Base-by-base conservation (phyloP, 176 grass and related monocot genomes). In the Oryza officinalis region DNA sequence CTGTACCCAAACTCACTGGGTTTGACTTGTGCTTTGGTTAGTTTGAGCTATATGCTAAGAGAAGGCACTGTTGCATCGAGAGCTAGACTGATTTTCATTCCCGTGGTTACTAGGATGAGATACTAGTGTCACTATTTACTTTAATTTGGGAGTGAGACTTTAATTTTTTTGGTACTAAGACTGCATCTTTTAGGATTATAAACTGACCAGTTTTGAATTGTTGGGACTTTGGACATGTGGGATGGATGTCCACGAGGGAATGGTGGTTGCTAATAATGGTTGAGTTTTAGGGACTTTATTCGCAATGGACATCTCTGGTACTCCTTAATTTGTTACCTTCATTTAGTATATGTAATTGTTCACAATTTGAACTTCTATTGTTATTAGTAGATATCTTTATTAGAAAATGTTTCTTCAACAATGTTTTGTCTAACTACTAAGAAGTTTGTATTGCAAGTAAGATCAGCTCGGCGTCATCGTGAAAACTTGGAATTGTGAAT, bases 21-120 rank as follows among this genome's bases (percentile, higher is more conserved):
- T 10, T 0, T 11, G 43, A n/a, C 8, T 30, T 18, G 9, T 35
- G 77, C 63, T 67, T 67, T 66, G 6, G 26, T 47, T 49, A 8
- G 31, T 44, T 67, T 37, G 60, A 47, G 27, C 63, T 80, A 26
- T 8, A 57, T 13, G 66, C 67, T 40, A 59, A 38, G 9, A 13
- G 44, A n/a, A 13, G n/a, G 18, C 28, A 41, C 43, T 65, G 45
- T 33, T 30, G 23, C 41, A 26, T 72, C 72, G 13, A 50, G 7
- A 65, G 65, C 28, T 10, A 28, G 10, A 17, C 13, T 57, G 20
- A 60, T 15, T 47, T 68, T 54, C 11, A 1, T 61, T 75, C 33
- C 79, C 69, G 40, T 74, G 75, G 63, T 69, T 84, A n/a, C 22
- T 79, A 46, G 30, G 50, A 25, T 17, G 9, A 37, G 6, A 46